A percentile compares a stretch with the other conserved stretches of the same genome.
phyloP scores from a whole-genome alignment of 1,284 basidiomycete species.

The Puccinia polysora region DNA sequence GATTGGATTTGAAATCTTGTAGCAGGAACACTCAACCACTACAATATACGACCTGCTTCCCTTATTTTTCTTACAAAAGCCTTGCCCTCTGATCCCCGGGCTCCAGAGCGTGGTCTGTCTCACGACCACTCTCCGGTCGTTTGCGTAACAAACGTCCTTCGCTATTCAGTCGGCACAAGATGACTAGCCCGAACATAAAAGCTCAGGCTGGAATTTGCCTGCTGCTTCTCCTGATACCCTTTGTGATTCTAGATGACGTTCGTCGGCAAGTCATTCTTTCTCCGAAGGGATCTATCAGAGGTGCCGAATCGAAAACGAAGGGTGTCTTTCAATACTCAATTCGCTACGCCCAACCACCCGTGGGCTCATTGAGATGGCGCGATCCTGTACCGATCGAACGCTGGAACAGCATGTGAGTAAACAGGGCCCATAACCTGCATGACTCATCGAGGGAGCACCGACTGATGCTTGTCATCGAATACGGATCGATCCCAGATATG shows the following conservation, averaged over 20 bases:
- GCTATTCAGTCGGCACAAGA: background rate
- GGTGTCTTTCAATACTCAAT: conserved; percentile 28
- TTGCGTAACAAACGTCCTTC: no score
- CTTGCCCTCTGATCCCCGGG: no score
- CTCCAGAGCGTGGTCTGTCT: no score
- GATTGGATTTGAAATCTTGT: no score
- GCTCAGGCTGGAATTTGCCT: background rate
- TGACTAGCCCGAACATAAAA: background rate
- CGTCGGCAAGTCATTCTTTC: background rate
- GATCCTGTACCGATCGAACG: conserved; percentile 8
- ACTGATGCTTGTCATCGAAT: no score
- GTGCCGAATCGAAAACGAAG: conserved; percentile 7
- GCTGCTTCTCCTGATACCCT: background rate
- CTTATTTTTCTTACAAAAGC: no score
- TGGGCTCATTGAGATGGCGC: conserved; percentile 31
- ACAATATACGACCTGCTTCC: no score
- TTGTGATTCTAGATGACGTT: conserved; percentile 13
- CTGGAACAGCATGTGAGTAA: conserved; percentile 31
- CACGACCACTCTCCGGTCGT: no score
- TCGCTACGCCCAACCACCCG: conserved; percentile 32
- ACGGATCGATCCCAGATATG: background rate
- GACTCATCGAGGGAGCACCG: background rate
- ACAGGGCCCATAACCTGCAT: no score
- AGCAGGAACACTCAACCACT: no score
- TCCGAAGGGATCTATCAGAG: conserved; percentile 20